Evolutionary conservation across 768 basidiomycete species (phyloP), one percentile per base, ranked within the genome.

Genomic region (Podaxis pistillaris): DNA sequence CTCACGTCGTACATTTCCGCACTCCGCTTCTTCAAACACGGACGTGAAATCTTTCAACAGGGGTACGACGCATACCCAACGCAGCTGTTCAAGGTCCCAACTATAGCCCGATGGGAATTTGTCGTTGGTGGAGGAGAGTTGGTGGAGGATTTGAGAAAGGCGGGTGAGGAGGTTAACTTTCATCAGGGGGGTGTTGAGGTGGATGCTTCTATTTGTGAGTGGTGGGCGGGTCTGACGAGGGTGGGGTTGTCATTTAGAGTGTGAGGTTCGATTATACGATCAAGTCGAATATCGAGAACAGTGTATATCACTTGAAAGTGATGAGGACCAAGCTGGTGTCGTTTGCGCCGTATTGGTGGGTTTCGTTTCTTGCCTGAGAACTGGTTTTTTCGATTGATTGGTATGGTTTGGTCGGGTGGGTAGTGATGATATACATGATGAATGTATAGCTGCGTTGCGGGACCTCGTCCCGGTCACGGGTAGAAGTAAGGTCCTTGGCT

Each of bases 121-220:
- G 63, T 78, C 8, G 70, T 72, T 4, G 71, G 67, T 22, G 70
- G 74, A 0, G 67, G 67, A 15, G 50, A 69, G 26, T 37, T 70
- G 33, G 62, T 75, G 0, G 74, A 75, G 30, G 76, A 78, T 24
- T 58, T 78, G 9, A 68, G 72, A 8, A 74, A 69, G 61, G 74
- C 76, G 13, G 58, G 58, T 19, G 58, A 52, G 19, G 58, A 52
- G 6, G 15, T 51, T 38, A 52, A 50, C 40, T 60, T 60, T 22
- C 57, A 47, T 47, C 30, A 58, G 24, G 46, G n/a, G 6, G 30
- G 1, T 3, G 46, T 47, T 37, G 57, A 57, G 56, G 56, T 57
- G 41, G 30, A 41, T 58, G 8, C 13, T 36, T 33, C 15, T 36
- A 8, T 19, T 33, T 54, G 6, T 33, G 15, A 54, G 26, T 26